phyloP scores from a whole-genome alignment of 805 yeast genomes.

The Sungouiozyma ichnusensis region DNA sequence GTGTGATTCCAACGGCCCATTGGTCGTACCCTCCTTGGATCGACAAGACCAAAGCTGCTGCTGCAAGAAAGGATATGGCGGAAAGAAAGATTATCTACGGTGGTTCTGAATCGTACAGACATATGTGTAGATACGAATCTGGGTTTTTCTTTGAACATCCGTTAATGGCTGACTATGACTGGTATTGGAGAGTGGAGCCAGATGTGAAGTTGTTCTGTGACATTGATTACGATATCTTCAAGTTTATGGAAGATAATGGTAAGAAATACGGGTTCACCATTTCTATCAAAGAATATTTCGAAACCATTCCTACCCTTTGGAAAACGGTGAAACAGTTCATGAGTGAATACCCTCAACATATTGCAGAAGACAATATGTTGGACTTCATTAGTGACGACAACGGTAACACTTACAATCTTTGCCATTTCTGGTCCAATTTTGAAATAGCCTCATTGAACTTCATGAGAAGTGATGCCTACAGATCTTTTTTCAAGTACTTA shows the following conservation, averaged over 20 bases:
- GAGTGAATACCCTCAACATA: constrained; percentile 45
- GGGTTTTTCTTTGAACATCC: constrained; percentile 83
- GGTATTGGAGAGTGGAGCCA: constrained; percentile 95
- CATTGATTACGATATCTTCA: constrained; percentile 68
- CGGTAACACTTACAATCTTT: constrained; percentile 63
- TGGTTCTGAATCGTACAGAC: constrained; percentile 60
- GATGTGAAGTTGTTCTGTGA: constrained; percentile 74
- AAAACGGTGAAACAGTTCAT: constrained; percentile 54
- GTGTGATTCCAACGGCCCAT: constrained; percentile 69
- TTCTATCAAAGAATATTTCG: constrained; percentile 61
- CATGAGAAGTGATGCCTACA: constrained; percentile 66
- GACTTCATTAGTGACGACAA: constrained; percentile 63
- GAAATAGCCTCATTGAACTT: constrained; percentile 67
- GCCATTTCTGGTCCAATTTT: constrained; percentile 90
- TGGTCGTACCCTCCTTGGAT: constrained; percentile 86
- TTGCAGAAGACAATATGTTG: constrained; percentile 53
- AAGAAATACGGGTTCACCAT: constrained; percentile 72
- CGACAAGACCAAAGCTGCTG: constrained; percentile 56
- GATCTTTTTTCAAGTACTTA: constrained; percentile 57
- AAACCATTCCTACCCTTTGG: constrained; percentile 73
- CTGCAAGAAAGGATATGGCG: constrained; percentile 43
- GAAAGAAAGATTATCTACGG: constrained; percentile 49
- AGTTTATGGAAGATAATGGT: constrained; percentile 67
- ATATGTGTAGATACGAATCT: constrained; percentile 87
- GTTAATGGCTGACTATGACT: constrained; percentile 63